phyloP scores from a whole-genome alignment of 2,329 filamentous ascomycete genomes.

The Neonectria neomacrospora region DNA sequence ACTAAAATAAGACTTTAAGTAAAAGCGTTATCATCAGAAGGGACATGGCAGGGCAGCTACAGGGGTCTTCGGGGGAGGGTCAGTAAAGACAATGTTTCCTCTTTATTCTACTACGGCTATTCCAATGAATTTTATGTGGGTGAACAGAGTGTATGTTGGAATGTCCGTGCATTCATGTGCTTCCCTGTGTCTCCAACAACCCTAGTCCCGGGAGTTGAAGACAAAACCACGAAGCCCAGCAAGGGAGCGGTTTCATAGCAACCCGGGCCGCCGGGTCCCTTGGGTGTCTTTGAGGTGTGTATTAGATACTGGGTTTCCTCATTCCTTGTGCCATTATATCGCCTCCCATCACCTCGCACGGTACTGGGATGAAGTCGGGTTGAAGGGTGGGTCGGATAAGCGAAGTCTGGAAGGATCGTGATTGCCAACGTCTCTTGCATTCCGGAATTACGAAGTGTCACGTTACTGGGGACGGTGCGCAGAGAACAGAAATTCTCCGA shows the following conservation, averaged over 20 bases:
- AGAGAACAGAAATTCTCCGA: conserved; percentile 1
- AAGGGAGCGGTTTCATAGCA: background rate
- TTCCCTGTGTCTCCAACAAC: background rate
- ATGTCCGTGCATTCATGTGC: background rate
- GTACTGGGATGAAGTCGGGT: background rate
- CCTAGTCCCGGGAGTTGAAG: background rate
- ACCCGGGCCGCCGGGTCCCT: background rate
- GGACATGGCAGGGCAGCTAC: background rate
- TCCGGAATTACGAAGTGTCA: background rate
- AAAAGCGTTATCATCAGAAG: background rate
- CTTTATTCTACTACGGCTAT: background rate
- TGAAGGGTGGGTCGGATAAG: background rate
- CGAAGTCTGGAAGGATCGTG: background rate
- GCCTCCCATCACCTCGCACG: background rate
- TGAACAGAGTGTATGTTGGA: background rate
- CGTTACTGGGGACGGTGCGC: background rate
- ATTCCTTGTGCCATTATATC: background rate
- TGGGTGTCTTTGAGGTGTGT: background rate
- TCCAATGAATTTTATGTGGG: background rate
- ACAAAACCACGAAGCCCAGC: background rate
- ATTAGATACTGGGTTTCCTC: background rate
- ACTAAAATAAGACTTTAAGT: background rate
- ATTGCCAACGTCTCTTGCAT: background rate
- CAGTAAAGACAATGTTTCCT: background rate
- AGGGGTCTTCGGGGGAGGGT: background rate